These are phyloP conservation scores for Spathaspora sp. DNA, from an alignment of 805 yeast genomes.

Conservation along the genomic window DNA sequence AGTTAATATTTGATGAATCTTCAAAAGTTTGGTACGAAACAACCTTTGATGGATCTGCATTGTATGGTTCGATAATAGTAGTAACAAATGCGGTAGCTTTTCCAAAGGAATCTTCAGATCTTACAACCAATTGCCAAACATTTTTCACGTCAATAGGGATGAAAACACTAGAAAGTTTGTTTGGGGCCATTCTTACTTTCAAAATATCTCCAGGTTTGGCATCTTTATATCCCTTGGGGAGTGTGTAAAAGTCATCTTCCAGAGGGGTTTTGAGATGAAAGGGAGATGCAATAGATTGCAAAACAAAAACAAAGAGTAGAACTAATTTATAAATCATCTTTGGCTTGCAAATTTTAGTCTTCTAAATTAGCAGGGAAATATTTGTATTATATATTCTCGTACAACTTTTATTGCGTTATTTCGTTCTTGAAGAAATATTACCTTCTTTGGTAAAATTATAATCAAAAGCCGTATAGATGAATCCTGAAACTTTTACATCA, in stretches of 20 bases:
- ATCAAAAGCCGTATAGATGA: too few species aligned
- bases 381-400: too few species aligned
- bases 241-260: too few species aligned
- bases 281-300: background rate
- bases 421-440: too few species aligned
- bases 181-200: slow-evolving; percentile 17
- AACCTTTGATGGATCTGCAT: slow-evolving; percentile 20
- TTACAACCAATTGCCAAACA: slow-evolving; percentile 18
- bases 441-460: too few species aligned
- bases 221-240: too few species aligned
- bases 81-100: slow-evolving; percentile 21
- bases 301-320: background rate
- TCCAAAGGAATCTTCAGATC: slow-evolving; percentile 22
- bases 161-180: slow-evolving; percentile 12
- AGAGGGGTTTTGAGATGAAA: slow-evolving; percentile 6
- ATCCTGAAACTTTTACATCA: too few species aligned
- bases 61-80: slow-evolving; percentile 24
- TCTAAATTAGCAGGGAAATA: too few species aligned
- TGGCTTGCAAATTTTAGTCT: too few species aligned
- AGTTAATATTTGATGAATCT: slow-evolving; percentile 23
- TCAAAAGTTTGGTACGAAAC: slow-evolving; percentile 26
- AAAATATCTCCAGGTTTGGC: too few species aligned
- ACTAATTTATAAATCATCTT: background rate
- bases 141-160: slow-evolving; percentile 17
- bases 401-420: too few species aligned